phyloP scores from a whole-genome alignment of 768 basidiomycete genomes.

The Rhizopogon sp. region DNA sequence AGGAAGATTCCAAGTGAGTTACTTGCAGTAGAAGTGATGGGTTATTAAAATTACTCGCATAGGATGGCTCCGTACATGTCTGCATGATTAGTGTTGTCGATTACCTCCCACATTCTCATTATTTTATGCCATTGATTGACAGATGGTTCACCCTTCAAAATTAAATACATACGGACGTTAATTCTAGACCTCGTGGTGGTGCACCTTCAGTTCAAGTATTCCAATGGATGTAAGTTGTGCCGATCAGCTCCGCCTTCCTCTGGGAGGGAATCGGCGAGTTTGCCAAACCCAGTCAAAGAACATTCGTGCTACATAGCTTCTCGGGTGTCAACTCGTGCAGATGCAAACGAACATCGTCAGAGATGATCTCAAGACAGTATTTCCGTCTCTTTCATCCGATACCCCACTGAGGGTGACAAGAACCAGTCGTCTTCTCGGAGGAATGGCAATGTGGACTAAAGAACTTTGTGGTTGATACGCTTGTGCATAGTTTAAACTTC shows the following conservation, averaged over 20 bases:
- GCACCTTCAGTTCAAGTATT: too few relatives aligned
- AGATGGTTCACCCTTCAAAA: too few relatives aligned
- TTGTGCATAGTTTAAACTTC: constrained; percentile 86
- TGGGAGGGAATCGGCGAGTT: too few relatives aligned
- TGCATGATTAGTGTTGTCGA: constrained; percentile 31
- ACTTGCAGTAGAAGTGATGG: constrained; percentile 9
- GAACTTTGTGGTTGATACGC: constrained; percentile 86
- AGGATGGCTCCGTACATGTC: constrained; percentile 88
- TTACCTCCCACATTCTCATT: too few relatives aligned
- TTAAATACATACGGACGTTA: too few relatives aligned
- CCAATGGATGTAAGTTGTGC: too few relatives aligned
- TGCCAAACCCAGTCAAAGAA: constrained; percentile 24
- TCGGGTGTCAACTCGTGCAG: constrained; percentile 81
- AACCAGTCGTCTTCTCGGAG: constrained; percentile 89
- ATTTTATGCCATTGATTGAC: too few relatives aligned
- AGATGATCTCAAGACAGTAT: constrained; percentile 51
- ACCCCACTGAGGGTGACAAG: constrained; percentile 76
- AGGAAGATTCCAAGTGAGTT: constrained; percentile 44
- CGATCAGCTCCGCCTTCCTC: too few relatives aligned
- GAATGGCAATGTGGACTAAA: constrained; percentile 94
- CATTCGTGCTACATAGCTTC: constrained; percentile 69
- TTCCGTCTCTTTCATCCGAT: constrained; percentile 46
- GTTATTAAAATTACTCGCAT: constrained; percentile 9
- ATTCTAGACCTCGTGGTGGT: too few relatives aligned
- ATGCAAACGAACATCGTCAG: constrained; percentile 84